Evolutionary conservation across 345 rosid genomes (phyloP).

Genomic region (Acer yangbiense): DNA sequence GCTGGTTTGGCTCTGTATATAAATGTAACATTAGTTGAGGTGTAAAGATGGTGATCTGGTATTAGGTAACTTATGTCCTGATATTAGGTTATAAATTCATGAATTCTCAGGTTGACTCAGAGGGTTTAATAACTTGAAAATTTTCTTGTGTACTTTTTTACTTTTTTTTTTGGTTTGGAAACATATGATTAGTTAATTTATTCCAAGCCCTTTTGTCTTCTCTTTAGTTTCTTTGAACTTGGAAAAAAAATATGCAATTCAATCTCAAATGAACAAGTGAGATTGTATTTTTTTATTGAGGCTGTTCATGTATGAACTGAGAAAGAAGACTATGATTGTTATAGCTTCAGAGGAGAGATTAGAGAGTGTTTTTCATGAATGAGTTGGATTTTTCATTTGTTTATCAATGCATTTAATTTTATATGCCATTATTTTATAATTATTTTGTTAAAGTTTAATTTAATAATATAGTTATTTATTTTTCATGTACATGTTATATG

Average conservation of each 20-base stretch:
- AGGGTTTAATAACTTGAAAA: conserved; percentile 23
- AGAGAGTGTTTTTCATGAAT: too few species aligned
- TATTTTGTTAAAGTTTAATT: too few species aligned
- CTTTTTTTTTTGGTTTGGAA: conserved; percentile 5
- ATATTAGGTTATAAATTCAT: not conserved
- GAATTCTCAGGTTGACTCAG: conserved; percentile 23
- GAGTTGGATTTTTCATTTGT: too few species aligned
- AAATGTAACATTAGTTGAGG: conserved; percentile 35
- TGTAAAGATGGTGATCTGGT: conserved; percentile 33
- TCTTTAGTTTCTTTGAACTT: not conserved
- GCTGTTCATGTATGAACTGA: not conserved
- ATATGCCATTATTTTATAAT: too few species aligned
- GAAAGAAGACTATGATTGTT: too few species aligned
- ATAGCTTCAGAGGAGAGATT: too few species aligned
- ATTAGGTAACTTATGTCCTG: conserved; percentile 21
- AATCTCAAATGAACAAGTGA: too few species aligned
- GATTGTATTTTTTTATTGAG: not conserved
- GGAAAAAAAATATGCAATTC: not conserved
- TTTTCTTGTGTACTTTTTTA: conserved; percentile 1
- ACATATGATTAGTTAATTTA: conserved; percentile 3
- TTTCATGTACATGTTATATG: too few species aligned
- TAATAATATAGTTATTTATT: too few species aligned
- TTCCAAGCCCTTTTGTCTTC: conserved; percentile 7
- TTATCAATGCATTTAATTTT: too few species aligned
- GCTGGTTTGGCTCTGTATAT: conserved; percentile 28